Evolutionary conservation across 2,329 filamentous ascomycete species (phyloP).

Genomic region (Intubia oerlemansii): DNA sequence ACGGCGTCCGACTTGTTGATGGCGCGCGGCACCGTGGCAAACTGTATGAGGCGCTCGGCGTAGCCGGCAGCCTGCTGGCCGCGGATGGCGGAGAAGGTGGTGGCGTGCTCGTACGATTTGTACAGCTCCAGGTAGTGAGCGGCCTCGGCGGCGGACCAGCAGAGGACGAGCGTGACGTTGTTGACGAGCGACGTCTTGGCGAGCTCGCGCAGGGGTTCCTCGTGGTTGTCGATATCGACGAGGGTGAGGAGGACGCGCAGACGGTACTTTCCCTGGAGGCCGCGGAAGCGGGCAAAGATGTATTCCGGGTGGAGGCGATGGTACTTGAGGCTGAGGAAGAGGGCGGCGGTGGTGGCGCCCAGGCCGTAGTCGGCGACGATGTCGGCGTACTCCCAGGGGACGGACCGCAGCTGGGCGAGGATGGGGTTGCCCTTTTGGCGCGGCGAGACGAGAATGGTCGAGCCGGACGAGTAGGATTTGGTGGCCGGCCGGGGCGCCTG

Average conservation of each 20-base stretch:
- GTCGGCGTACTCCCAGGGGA: constrained; percentile 93
- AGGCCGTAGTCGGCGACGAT: constrained; percentile 90
- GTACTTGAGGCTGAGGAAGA: constrained; percentile 88
- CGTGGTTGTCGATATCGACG: constrained; percentile 90
- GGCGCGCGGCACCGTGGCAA: constrained; percentile 72
- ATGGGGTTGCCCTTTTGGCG: constrained; percentile 93
- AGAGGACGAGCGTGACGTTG: constrained; percentile 76
- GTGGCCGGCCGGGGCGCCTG: no score
- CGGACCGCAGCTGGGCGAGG: constrained; percentile 55
- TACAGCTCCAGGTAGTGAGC: constrained; percentile 86
- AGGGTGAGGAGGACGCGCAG: constrained; percentile 73
- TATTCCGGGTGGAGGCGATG: constrained; percentile 95
- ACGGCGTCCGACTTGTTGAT: constrained; percentile 93
- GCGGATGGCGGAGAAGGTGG: constrained; percentile 51
- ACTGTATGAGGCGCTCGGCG: constrained; percentile 71
- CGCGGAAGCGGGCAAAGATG: constrained; percentile 80
- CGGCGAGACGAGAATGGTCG: constrained; percentile 72
- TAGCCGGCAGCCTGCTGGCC: constrained; percentile 71
- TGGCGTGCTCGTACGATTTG: constrained; percentile 80
- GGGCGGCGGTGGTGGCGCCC: constrained; percentile 66
- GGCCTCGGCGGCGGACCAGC: constrained; percentile 87
- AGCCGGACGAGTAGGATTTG: no score
- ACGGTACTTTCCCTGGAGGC: constrained; percentile 66
- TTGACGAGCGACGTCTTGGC: constrained; percentile 86
- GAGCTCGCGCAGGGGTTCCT: constrained; percentile 72